Evolutionary conservation across 768 basidiomycete species (phyloP).

Genomic region (Lentinula detonsa): DNA sequence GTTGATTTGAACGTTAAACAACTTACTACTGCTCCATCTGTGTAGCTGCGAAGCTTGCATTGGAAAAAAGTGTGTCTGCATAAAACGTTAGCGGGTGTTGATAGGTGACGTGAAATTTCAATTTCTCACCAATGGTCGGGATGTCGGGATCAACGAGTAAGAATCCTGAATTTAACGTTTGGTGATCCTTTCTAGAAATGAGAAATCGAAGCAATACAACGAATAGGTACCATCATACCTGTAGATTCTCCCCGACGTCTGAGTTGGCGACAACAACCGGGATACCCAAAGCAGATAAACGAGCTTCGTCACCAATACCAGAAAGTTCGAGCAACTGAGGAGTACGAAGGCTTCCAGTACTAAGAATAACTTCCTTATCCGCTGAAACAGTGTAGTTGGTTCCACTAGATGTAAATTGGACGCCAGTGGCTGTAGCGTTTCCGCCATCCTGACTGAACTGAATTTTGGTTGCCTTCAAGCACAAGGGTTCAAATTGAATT

Average conservation of each 20-base stretch:
- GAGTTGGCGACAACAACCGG: slow-evolving; percentile 19
- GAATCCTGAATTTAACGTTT: background rate
- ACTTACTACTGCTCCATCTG: slow-evolving; percentile 1
- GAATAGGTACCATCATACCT: slow-evolving; percentile 16
- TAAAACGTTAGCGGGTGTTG: too few relatives aligned
- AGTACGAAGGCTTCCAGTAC: slow-evolving; percentile 26
- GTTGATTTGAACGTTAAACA: background rate
- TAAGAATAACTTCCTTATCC: slow-evolving; percentile 38
- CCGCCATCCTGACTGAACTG: background rate
- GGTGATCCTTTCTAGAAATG: background rate
- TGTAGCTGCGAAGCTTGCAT: background rate
- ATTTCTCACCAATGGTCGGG: background rate
- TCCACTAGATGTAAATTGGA: slow-evolving; percentile 27
- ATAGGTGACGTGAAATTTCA: background rate
- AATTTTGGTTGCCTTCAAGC: slow-evolving; percentile 12
- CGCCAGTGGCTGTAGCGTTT: slow-evolving; percentile 28
- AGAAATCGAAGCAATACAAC: background rate
- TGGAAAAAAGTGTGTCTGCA: background rate
- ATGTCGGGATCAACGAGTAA: background rate
- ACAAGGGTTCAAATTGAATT: background rate
- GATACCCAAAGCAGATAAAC: slow-evolving; percentile 32
- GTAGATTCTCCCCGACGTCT: slow-evolving; percentile 47
- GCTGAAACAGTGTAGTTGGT: slow-evolving; percentile 27
- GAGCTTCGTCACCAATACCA: slow-evolving; percentile 37
- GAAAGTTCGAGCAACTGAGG: slow-evolving; percentile 47